These are phyloP conservation scores for Fagopyrum homotropicum DNA, from an alignment of 148 eudicot species.

Conservation along the genomic window DNA sequence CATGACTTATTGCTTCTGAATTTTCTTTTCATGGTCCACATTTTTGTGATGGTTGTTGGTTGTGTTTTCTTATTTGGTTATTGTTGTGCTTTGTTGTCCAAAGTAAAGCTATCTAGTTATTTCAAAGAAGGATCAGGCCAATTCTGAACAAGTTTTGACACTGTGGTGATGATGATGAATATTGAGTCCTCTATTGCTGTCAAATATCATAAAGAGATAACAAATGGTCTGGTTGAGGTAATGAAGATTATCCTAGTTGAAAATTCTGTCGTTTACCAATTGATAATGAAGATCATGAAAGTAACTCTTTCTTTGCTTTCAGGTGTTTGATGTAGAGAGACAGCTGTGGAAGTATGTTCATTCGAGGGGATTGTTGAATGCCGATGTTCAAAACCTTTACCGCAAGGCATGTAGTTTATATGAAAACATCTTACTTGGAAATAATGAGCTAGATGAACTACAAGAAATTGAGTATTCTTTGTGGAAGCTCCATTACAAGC, in stretches of 20 bases:
- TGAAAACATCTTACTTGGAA: slow-evolving; percentile 51
- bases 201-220: slow-evolving; percentile 28
- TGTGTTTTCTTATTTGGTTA: not conserved
- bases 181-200: slow-evolving; percentile 20
- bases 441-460: slow-evolving; percentile 39
- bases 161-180: slow-evolving; percentile 8
- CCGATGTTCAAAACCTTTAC: slow-evolving; percentile 48
- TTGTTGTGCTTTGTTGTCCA: not conserved
- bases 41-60: not conserved
- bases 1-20: not conserved
- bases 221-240: slow-evolving; percentile 43
- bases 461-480: slow-evolving; percentile 61
- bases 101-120: too few relatives aligned
- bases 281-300: not conserved
- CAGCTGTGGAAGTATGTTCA: slow-evolving; percentile 53
- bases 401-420: slow-evolving; percentile 43
- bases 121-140: not conserved
- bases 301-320: slow-evolving; percentile 13
- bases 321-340: slow-evolving; percentile 61
- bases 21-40: not conserved
- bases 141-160: not conserved
- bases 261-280: not conserved
- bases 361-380: slow-evolving; percentile 52
- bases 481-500: slow-evolving; percentile 94
- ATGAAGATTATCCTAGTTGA: not conserved